phyloP scores from a whole-genome alignment of 2,329 filamentous ascomycete genomes.

The Hypoxylon sp. region DNA sequence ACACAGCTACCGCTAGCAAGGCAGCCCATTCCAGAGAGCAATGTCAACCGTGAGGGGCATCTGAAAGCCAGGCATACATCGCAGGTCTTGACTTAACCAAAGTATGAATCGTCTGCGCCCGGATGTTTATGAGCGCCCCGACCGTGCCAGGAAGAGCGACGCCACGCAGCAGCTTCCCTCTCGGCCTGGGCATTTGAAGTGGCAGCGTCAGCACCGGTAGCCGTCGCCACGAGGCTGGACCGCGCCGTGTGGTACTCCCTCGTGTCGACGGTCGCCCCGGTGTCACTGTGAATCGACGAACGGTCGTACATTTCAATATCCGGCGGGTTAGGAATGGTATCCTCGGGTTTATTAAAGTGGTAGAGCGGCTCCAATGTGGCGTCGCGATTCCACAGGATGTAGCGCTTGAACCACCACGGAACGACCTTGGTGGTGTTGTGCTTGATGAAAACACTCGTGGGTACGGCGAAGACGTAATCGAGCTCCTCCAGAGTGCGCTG shows the following conservation, averaged over 20 bases:
- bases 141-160: slow-evolving; percentile 33
- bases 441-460: slow-evolving; percentile 35
- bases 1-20: not conserved
- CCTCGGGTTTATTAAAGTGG: slow-evolving; percentile 21
- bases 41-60: not conserved
- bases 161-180: slow-evolving; percentile 23
- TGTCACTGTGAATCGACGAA: slow-evolving; percentile 12
- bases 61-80: not conserved
- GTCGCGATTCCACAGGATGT: slow-evolving; percentile 24
- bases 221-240: slow-evolving; percentile 16
- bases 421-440: slow-evolving; percentile 35
- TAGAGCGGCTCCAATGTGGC: slow-evolving; percentile 32
- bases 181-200: slow-evolving; percentile 20
- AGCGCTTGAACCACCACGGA: slow-evolving; percentile 38
- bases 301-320: slow-evolving; percentile 8
- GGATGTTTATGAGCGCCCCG: slow-evolving; percentile 21
- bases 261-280: slow-evolving; percentile 22
- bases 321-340: not conserved
- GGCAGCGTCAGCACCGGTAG: slow-evolving; percentile 26
- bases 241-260: slow-evolving; percentile 7
- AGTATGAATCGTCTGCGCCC: slow-evolving; percentile 16
- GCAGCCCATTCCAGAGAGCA: not conserved
- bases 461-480: slow-evolving; percentile 39
- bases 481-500: slow-evolving; percentile 41
- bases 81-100: slow-evolving; percentile 5